Percentiles rank a stretch among this genome's conserved stretches.
Conservation (phyloP, 2,329 filamentous ascomycete genomes). For the Fusarium sp. region DNA sequence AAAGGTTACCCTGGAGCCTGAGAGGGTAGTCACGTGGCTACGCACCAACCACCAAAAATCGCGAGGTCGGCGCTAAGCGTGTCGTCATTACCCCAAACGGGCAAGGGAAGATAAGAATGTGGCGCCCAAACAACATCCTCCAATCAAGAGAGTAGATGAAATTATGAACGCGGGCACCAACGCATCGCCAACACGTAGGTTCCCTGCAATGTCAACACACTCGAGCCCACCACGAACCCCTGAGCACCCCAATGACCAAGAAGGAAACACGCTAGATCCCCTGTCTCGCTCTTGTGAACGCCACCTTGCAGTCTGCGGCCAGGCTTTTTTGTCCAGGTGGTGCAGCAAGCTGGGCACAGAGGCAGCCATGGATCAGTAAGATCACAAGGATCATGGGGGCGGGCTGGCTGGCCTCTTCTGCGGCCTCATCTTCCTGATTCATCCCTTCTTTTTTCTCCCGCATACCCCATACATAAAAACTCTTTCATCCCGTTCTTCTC, state of each 20-base stretch:
- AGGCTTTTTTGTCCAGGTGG: constrained; percentile 2
- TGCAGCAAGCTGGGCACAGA: constrained; percentile 1
- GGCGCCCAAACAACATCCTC: constrained; percentile 20
- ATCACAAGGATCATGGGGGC: constrained; percentile 34
- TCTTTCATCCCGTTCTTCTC: not conserved
- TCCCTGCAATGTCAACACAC: constrained; percentile 26
- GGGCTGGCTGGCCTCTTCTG: constrained; percentile 15
- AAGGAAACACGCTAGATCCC: constrained; percentile 20
- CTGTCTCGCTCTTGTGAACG: constrained; percentile 10
- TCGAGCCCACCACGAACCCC: constrained; percentile 17
- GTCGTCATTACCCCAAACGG: constrained; percentile 33
- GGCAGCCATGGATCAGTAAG: constrained; percentile 10
- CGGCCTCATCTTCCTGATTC: constrained; percentile 23
- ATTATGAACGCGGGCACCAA: constrained; percentile 20
- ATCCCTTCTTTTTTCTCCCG: constrained; percentile 3
- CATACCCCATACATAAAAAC: not conserved
- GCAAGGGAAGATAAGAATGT: constrained; percentile 19
- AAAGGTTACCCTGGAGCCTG: constrained; percentile 22
- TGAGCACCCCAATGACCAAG: constrained; percentile 3
- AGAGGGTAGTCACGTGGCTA: constrained; percentile 9
- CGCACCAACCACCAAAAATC: not conserved
- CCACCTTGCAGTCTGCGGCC: constrained; percentile 17
- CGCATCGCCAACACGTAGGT: constrained; percentile 31
- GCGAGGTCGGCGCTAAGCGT: constrained; percentile 9
- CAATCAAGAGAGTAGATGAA: constrained; percentile 32